Percentiles rank a stretch among this genome's conserved stretches.
Conservation (phyloP, 768 basidiomycete genomes). For the Suillus ampliporus region DNA sequence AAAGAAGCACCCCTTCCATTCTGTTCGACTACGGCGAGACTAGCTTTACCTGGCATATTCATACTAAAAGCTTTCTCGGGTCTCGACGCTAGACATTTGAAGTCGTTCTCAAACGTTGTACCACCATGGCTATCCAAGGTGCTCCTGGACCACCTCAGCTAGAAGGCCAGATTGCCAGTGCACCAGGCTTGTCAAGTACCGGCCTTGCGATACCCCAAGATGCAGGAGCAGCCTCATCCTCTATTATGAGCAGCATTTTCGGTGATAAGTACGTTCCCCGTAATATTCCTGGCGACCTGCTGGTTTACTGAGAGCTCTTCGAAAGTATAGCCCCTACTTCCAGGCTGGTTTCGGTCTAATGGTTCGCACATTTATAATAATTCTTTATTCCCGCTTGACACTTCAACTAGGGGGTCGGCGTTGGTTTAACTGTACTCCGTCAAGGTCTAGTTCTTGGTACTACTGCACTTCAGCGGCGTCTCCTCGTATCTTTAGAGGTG, state of each 20-base stretch:
- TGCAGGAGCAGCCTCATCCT: constrained; percentile 20
- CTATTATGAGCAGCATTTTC: constrained; percentile 47
- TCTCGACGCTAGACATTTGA: neutral
- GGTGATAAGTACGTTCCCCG: constrained; percentile 67
- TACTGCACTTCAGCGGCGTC: constrained; percentile 79
- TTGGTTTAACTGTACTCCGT: constrained; percentile 78
- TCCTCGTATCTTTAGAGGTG: constrained; percentile 95
- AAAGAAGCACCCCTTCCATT: neutral
- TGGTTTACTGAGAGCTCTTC: constrained; percentile 30
- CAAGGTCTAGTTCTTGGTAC: constrained; percentile 72
- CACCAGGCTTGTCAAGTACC: neutral
- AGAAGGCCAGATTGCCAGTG: neutral
- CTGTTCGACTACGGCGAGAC: neutral
- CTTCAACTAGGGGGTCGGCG: constrained; percentile 79
- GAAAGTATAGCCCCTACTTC: constrained; percentile 86
- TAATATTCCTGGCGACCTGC: constrained; percentile 4
- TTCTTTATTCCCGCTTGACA: neutral
- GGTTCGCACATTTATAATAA: constrained; percentile 51
- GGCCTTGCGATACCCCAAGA: constrained; percentile 16
- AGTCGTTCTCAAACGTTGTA: neutral
- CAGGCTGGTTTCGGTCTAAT: constrained; percentile 98
- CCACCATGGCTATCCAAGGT: neutral
- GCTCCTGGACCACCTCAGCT: neutral
- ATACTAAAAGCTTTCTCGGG: neutral
- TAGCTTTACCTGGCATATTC: neutral